phyloP scores from a whole-genome alignment of 208 protist genomes.

The Acanthamoeba healyi region DNA sequence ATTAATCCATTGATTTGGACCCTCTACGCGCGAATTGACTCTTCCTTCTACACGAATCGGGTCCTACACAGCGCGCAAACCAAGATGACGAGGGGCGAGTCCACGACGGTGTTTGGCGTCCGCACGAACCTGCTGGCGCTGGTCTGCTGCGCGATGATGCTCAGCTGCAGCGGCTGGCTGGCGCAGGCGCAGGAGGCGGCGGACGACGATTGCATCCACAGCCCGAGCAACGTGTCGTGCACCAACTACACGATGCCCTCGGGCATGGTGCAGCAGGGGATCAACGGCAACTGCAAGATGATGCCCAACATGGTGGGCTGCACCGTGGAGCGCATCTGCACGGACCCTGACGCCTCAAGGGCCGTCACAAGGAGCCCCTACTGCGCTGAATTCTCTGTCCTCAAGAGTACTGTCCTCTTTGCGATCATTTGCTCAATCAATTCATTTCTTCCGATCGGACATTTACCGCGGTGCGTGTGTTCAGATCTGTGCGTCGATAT shows the following conservation, averaged over 20 bases:
- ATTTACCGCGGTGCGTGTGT: too few species aligned
- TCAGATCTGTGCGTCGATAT: conserved; percentile 64
- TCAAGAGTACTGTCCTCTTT: conserved; percentile 5
- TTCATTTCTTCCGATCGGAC: neutral
- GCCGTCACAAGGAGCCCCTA: neutral
- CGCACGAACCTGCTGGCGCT: too few species aligned
- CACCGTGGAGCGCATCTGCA: conserved; percentile 3
- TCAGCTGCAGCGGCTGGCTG: too few species aligned
- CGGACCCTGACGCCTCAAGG: neutral
- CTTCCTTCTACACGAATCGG: too few species aligned
- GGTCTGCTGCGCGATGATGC: too few species aligned
- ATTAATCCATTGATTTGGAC: too few species aligned
- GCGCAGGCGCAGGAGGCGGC: too few species aligned
- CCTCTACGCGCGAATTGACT: too few species aligned
- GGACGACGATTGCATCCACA: neutral
- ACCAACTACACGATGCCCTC: neutral
- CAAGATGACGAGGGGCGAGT: too few species aligned
- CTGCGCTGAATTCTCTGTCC: neutral
- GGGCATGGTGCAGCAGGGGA: neutral
- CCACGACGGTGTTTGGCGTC: too few species aligned
- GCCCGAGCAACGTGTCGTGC: neutral
- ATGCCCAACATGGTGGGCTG: conserved; percentile 10
- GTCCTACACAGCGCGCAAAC: too few species aligned
- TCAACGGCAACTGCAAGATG: neutral
- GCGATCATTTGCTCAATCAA: neutral